Percentiles rank a stretch among this genome's conserved stretches.
phyloP scores from a whole-genome alignment of 345 rosid species.

The Sisymbrium altissimum region DNA sequence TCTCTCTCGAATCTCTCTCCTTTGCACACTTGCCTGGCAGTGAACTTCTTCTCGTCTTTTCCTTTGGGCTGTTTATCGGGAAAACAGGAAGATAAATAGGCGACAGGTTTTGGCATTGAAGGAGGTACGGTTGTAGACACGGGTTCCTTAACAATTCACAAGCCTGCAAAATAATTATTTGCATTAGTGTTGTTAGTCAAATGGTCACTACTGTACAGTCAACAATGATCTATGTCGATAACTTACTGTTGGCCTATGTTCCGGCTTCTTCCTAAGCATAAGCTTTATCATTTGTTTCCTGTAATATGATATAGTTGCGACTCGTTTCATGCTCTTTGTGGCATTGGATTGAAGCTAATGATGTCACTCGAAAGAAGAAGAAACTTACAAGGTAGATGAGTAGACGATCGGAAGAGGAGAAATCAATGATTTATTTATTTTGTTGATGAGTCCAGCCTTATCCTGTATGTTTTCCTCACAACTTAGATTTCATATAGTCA shows the following conservation, averaged over 20 bases:
- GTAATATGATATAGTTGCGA: constrained; percentile 13
- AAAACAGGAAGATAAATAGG: constrained; percentile 82
- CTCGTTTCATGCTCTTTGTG: constrained; percentile 5
- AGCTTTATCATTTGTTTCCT: constrained; percentile 94
- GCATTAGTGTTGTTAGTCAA: neutral
- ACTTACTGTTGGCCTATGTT: constrained; percentile 76
- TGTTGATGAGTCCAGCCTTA: constrained; percentile 83
- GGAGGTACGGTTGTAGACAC: constrained; percentile 72
- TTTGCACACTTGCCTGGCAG: constrained; percentile 42
- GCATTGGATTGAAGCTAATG: neutral
- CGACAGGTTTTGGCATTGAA: constrained; percentile 61
- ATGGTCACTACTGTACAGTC: neutral
- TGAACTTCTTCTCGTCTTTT: constrained; percentile 58
- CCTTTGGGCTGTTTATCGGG: constrained; percentile 60
- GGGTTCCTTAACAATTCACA: constrained; percentile 88
- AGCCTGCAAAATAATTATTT: constrained; percentile 47
- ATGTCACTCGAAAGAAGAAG: neutral
- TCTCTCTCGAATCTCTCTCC: constrained; percentile 41
- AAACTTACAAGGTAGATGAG: constrained; percentile 81
- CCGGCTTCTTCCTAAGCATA: constrained; percentile 86
- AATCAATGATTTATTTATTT: constrained; percentile 78
- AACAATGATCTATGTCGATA: constrained; percentile 12
- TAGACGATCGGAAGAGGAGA: constrained; percentile 93
- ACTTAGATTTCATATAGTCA: constrained; percentile 9
- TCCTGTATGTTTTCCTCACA: constrained; percentile 44